Conservation (phyloP, 1,284 basidiomycete species). For the Ganoderma lucidum region DNA sequence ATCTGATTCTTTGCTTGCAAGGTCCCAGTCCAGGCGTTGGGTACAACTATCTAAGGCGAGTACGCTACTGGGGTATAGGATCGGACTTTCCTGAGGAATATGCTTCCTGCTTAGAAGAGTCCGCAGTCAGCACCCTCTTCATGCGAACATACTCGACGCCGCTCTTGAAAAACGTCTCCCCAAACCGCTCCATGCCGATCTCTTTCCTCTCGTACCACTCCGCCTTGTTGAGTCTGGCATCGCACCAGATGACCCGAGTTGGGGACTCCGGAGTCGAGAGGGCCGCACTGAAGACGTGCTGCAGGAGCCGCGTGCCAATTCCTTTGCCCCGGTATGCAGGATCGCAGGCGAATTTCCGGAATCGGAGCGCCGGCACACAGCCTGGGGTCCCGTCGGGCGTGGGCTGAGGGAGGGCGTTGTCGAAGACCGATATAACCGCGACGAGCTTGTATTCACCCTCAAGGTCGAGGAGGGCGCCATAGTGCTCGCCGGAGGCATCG, state of each 20-base stretch:
- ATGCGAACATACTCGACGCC: conserved; percentile 62
- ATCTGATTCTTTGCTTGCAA: not conserved
- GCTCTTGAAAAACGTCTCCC: conserved; percentile 59
- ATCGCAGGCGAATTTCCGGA: conserved; percentile 68
- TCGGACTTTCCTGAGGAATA: not conserved
- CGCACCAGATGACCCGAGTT: conserved; percentile 60
- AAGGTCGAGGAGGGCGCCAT: conserved; percentile 58
- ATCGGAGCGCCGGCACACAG: conserved; percentile 47
- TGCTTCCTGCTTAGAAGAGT: not conserved
- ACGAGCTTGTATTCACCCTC: conserved; percentile 42
- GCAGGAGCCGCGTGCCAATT: conserved; percentile 58
- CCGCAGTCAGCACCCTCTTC: conserved; percentile 30
- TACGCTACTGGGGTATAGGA: not conserved
- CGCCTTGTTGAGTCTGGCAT: conserved; percentile 54
- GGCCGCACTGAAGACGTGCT: conserved; percentile 47
- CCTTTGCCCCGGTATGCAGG: conserved; percentile 55
- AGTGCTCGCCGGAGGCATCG: conserved; percentile 57
- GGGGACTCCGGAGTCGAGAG: conserved; percentile 44
- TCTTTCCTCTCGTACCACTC: conserved; percentile 64
- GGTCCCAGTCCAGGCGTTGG: not conserved
- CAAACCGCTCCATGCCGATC: conserved; percentile 58
- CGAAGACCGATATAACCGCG: conserved; percentile 65
- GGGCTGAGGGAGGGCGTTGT: conserved; percentile 48
- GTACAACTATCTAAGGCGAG: not conserved
- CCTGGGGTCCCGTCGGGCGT: conserved; percentile 16